Percentiles rank a stretch among this genome's conserved stretches.
These are phyloP conservation scores for Fraxinus floribunda DNA, from an alignment of 305 asterid species.

Conservation along the genomic window DNA sequence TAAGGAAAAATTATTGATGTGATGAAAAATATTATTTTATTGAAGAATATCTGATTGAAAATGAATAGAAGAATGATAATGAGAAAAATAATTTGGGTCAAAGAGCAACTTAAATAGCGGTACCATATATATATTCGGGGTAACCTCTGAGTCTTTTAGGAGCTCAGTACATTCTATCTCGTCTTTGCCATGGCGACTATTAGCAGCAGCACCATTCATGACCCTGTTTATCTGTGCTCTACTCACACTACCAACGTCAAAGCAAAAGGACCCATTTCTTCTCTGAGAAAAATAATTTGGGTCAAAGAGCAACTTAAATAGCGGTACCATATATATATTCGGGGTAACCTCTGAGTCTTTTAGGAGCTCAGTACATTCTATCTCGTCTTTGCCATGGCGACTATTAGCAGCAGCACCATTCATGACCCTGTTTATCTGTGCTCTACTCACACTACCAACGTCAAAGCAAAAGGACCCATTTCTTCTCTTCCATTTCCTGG, in stretches of 20 bases:
- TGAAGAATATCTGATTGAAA: no score
- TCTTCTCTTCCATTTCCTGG: constrained; percentile 27
- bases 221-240: constrained; percentile 19
- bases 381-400: not conserved
- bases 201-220: not conserved
- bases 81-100: no score
- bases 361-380: not conserved
- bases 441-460: constrained; percentile 15
- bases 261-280: constrained; percentile 22
- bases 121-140: no score
- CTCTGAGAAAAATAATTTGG: not conserved
- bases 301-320: no score
- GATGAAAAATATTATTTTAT: no score
- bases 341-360: not conserved
- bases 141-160: not conserved
- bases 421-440: constrained; percentile 13
- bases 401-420: not conserved
- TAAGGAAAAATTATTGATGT: no score
- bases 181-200: not conserved
- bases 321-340: no score
- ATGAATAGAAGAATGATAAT: no score
- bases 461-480: constrained; percentile 20
- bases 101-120: no score
- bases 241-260: constrained; percentile 16
- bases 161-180: not conserved